Evolutionary conservation across 1,139 yeast genomes (phyloP).

Genomic region (Blastobotrys arbuscula): DNA sequence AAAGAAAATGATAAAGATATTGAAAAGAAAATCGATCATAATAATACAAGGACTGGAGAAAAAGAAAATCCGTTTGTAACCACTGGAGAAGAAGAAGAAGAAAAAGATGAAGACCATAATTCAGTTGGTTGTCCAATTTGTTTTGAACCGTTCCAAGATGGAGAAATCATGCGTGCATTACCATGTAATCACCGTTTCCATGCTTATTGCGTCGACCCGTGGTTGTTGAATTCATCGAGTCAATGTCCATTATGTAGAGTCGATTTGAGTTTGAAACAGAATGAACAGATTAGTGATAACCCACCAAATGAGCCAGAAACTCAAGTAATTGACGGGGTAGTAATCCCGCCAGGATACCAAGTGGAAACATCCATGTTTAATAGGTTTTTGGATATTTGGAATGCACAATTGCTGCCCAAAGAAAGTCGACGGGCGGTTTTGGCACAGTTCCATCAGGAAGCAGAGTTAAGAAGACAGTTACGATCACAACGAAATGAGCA

Average conservation of each 20-base stretch:
- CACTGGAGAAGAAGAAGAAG: background rate
- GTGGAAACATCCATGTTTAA: constrained; percentile 29
- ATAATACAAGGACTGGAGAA: background rate
- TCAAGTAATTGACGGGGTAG: constrained; percentile 11
- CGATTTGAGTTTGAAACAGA: constrained; percentile 37
- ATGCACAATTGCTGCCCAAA: constrained; percentile 33
- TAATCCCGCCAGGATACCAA: constrained; percentile 27
- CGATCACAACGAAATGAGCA: constrained; percentile 16
- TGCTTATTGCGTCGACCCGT: constrained; percentile 72
- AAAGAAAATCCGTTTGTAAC: background rate
- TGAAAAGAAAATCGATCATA: background rate
- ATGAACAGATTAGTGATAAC: constrained; percentile 25
- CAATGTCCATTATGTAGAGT: constrained; percentile 83
- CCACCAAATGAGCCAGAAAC: constrained; percentile 20
- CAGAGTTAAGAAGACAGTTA: constrained; percentile 27
- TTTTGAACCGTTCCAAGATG: constrained; percentile 51
- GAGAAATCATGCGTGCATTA: constrained; percentile 58
- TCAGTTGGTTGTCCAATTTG: constrained; percentile 77
- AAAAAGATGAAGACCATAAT: background rate
- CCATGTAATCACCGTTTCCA: constrained; percentile 83
- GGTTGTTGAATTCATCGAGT: constrained; percentile 69
- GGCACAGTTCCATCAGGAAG: constrained; percentile 31
- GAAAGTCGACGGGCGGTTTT: constrained; percentile 31
- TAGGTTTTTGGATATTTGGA: constrained; percentile 33
- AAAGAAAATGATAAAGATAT: background rate